phyloP scores from a whole-genome alignment of 257 asterid species.

The Rhazya stricta region DNA sequence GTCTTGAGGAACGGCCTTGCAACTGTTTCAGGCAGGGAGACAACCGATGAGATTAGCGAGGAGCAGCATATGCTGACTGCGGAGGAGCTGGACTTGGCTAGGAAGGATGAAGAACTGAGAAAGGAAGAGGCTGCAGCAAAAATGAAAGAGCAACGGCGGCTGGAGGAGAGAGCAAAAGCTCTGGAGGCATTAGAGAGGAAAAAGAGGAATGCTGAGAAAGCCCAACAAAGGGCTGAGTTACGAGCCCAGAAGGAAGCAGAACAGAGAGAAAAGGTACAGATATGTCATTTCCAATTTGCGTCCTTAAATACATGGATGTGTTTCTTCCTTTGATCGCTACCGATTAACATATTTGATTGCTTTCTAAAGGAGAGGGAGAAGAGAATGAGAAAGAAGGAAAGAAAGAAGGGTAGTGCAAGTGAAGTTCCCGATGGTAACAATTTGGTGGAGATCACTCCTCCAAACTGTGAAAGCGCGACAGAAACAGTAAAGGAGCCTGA shows the following conservation, averaged over 20 bases:
- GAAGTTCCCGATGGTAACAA: slow-evolving; percentile 37
- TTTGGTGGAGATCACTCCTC: slow-evolving; percentile 30
- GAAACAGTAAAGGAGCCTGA: slow-evolving; percentile 46
- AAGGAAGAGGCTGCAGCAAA: slow-evolving; percentile 49
- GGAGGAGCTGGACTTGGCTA: slow-evolving; percentile 56
- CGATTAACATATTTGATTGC: slow-evolving; percentile 10
- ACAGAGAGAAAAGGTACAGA: slow-evolving; percentile 71
- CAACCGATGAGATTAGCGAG: slow-evolving; percentile 27
- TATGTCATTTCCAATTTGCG: not conserved
- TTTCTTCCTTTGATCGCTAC: not conserved
- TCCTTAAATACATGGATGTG: not conserved
- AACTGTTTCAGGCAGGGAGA: slow-evolving; percentile 24
- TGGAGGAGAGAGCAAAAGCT: slow-evolving; percentile 78
- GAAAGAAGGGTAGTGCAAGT: slow-evolving; percentile 46
- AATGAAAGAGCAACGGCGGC: slow-evolving; percentile 68
- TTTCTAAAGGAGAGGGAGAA: slow-evolving; percentile 76
- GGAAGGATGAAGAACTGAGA: slow-evolving; percentile 55
- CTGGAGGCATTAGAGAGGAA: slow-evolving; percentile 89
- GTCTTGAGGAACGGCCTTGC: slow-evolving; percentile 29
- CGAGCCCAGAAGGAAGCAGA: slow-evolving; percentile 84
- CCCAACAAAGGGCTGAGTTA: slow-evolving; percentile 66
- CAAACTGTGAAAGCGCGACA: slow-evolving; percentile 35
- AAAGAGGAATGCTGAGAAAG: slow-evolving; percentile 69
- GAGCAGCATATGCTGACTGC: slow-evolving; percentile 33
- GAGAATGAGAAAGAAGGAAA: slow-evolving; percentile 81